Conservation (phyloP, 2,329 filamentous ascomycete genomes). For the Penicillium hesseltinei region DNA sequence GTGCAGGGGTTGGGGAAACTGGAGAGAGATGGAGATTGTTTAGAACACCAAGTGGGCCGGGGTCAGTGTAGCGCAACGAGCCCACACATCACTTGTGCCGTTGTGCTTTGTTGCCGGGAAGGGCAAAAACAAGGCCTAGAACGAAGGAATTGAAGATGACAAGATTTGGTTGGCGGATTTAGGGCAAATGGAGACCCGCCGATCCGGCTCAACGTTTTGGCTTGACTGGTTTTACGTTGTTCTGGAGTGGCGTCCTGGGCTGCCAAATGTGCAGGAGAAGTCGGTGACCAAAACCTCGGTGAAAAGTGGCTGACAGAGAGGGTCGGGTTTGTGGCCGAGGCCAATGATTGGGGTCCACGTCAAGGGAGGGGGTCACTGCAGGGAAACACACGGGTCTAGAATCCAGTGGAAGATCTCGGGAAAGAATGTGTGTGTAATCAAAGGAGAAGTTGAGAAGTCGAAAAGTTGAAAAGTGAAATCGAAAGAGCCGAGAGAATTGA, state of each 20-base stretch:
- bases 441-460: background rate
- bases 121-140: conserved; percentile 25
- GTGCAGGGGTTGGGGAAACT: conserved; percentile 13
- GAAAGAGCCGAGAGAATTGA: background rate
- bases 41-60: conserved; percentile 10
- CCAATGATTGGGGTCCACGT: conserved; percentile 35
- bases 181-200: conserved; percentile 19
- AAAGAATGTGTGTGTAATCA: background rate
- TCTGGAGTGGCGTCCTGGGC: conserved; percentile 17
- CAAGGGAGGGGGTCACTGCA: conserved; percentile 24
- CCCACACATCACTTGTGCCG: conserved; percentile 11
- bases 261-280: conserved; percentile 22
- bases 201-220: conserved; percentile 29
- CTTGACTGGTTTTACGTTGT: conserved; percentile 19
- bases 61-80: conserved; percentile 11
- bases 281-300: conserved; percentile 28
- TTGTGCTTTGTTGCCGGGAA: conserved; percentile 21
- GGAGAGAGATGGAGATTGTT: conserved; percentile 13
- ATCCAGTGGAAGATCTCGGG: background rate
- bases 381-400: conserved; percentile 21
- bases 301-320: conserved; percentile 25
- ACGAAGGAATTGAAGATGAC: conserved; percentile 11
- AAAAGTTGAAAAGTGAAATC: background rate
- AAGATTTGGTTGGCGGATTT: conserved; percentile 24
- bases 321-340: conserved; percentile 21